These are phyloP conservation scores for Blastobotrys elegans DNA, from an alignment of 1,139 yeast genomes.

Conservation along the genomic window DNA sequence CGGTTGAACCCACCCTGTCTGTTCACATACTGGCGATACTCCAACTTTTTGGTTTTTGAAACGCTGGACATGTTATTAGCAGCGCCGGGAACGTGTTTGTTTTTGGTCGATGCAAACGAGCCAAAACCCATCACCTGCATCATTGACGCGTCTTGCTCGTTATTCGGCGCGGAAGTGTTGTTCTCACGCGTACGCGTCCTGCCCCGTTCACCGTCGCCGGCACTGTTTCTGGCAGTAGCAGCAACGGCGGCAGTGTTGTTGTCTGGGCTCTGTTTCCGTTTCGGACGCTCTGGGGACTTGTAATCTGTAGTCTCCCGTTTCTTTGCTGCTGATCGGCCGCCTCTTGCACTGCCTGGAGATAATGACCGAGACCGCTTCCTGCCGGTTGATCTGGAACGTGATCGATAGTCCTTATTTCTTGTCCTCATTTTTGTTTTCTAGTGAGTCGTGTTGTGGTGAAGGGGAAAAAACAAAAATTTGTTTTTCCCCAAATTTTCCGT, in stretches of 20 bases:
- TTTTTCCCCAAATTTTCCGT: neutral
- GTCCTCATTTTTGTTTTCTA: neutral
- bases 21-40: conserved; percentile 66
- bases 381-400: conserved; percentile 8
- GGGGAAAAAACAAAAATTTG: neutral
- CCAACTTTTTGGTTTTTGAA: conserved; percentile 37
- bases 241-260: no score
- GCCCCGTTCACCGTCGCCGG: no score
- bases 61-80: conserved; percentile 43
- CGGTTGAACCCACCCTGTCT: conserved; percentile 58
- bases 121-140: conserved; percentile 58
- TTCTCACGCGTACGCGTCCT: conserved; percentile 13
- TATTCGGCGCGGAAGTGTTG: no score
- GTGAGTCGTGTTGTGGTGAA: neutral
- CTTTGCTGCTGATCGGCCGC: neutral
- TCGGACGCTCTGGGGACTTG: conserved; percentile 3
- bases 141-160: no score
- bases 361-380: neutral
- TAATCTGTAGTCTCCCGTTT: neutral
- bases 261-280: neutral
- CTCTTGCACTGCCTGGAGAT: neutral
- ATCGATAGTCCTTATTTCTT: conserved; percentile 1
- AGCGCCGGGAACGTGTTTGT: conserved; percentile 44
- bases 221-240: no score
- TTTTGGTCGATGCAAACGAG: conserved; percentile 57